phyloP scores from a whole-genome alignment of 129 eudicot genomes.

The Mikania micrantha region DNA sequence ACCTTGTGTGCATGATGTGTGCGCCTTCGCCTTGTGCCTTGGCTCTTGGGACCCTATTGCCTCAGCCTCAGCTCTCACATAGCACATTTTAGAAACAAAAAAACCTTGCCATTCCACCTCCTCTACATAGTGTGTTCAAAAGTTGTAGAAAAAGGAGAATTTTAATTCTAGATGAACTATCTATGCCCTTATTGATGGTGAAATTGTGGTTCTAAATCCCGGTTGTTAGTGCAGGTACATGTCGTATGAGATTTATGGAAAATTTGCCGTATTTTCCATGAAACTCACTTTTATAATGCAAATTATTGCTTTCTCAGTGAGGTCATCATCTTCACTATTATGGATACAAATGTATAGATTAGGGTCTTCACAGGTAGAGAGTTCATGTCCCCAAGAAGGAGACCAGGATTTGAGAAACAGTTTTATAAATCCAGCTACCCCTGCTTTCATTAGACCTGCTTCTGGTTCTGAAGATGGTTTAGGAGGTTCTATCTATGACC shows the following conservation, averaged over 20 bases:
- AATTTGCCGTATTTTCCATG: constrained; percentile 48
- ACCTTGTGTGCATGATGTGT: no score
- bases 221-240: constrained; percentile 55
- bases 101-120: neutral
- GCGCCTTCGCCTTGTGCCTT: no score
- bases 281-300: constrained; percentile 74
- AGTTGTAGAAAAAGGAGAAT: neutral
- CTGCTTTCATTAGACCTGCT: constrained; percentile 42
- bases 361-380: constrained; percentile 65
- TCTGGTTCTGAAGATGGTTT: constrained; percentile 66
- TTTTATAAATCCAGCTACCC: constrained; percentile 75
- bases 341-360: constrained; percentile 98
- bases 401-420: constrained; percentile 79
- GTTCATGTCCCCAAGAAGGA: constrained; percentile 51
- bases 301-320: constrained; percentile 61
- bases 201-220: constrained; percentile 11
- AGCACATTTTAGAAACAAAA: no score
- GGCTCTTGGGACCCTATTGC: no score
- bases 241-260: constrained; percentile 60
- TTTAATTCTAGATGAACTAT: neutral
- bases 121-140: neutral
- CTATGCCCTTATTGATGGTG: neutral
- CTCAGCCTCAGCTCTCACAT: no score
- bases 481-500: constrained; percentile 91
- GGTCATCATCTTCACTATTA: constrained; percentile 61